Evolutionary conservation across 2,329 filamentous ascomycete species (phyloP).

Genomic region (Colletotrichum ledebouriae): DNA sequence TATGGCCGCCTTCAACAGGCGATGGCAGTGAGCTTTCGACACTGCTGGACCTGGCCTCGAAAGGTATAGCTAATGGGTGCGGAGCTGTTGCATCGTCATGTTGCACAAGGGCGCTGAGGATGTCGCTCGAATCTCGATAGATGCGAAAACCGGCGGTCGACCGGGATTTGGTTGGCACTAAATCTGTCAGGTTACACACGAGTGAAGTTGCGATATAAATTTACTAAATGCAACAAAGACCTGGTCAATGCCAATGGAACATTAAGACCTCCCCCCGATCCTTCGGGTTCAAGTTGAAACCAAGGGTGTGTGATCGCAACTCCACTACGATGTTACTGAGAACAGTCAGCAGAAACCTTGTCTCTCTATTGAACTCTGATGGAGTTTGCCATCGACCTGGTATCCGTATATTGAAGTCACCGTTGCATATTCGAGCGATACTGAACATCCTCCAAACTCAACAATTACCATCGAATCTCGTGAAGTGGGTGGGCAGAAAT

Average conservation of each 20-base stretch:
- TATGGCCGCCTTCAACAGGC: slow-evolving; percentile 6
- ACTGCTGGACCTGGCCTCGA: neutral
- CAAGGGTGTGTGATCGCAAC: slow-evolving; percentile 12
- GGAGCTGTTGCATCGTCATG: too few species aligned
- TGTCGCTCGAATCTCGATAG: too few species aligned
- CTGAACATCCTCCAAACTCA: neutral
- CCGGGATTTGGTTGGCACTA: too few species aligned
- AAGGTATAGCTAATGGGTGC: too few species aligned
- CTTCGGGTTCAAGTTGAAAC: slow-evolving; percentile 35
- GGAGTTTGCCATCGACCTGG: neutral
- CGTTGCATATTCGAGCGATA: neutral
- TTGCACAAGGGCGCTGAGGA: too few species aligned
- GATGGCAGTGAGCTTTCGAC: neutral
- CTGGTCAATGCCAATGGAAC: slow-evolving; percentile 5
- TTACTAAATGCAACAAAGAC: too few species aligned
- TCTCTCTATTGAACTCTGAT: neutral
- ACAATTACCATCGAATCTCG: neutral
- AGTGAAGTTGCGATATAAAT: too few species aligned
- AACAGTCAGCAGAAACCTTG: neutral
- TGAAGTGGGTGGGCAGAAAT: slow-evolving; percentile 17
- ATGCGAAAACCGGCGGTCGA: too few species aligned
- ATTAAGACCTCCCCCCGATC: slow-evolving; percentile 17
- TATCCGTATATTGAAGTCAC: neutral
- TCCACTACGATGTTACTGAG: slow-evolving; percentile 11
- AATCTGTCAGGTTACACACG: too few species aligned